Evolutionary conservation across 225 moss, liverwort and hornwort species (phyloP).

Genomic region (Takakia lepidozioides): DNA sequence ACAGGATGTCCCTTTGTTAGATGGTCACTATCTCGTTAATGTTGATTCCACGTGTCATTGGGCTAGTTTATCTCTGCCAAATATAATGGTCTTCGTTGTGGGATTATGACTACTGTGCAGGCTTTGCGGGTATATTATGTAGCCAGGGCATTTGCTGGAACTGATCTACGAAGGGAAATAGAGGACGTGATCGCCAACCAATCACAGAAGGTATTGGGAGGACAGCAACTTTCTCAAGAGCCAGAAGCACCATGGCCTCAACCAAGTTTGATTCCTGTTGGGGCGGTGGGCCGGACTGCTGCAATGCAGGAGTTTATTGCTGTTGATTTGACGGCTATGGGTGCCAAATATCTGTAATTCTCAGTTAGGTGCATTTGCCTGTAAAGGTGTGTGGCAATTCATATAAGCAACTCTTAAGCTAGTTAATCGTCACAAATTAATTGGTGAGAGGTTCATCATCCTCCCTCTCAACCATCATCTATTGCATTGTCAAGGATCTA

Average conservation of each 20-base stretch:
- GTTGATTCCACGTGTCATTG: not conserved
- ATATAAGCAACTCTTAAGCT: too few relatives aligned
- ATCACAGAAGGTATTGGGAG: not conserved
- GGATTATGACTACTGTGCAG: slow-evolving; percentile 21
- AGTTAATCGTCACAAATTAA: too few relatives aligned
- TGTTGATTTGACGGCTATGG: slow-evolving; percentile 51
- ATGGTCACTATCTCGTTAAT: not conserved
- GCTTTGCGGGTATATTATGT: slow-evolving; percentile 69
- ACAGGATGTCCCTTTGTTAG: too few relatives aligned
- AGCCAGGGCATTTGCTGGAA: slow-evolving; percentile 22
- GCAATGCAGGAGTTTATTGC: slow-evolving; percentile 34
- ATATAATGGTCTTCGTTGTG: not conserved
- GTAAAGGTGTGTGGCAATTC: too few relatives aligned
- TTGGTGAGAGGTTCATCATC: too few relatives aligned
- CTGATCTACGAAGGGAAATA: slow-evolving; percentile 23
- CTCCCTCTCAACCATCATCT: too few relatives aligned
- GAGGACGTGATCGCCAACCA: not conserved
- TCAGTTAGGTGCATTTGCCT: too few relatives aligned
- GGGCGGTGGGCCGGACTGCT: slow-evolving; percentile 42
- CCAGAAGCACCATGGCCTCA: slow-evolving; percentile 8
- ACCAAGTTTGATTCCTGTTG: slow-evolving; percentile 50
- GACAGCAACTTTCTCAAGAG: slow-evolving; percentile 2
- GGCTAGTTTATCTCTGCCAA: not conserved
- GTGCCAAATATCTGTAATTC: too few relatives aligned
- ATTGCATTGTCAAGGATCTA: too few relatives aligned